phyloP scores from a whole-genome alignment of 164 flowering plant species.

The Echeveria elegans region DNA sequence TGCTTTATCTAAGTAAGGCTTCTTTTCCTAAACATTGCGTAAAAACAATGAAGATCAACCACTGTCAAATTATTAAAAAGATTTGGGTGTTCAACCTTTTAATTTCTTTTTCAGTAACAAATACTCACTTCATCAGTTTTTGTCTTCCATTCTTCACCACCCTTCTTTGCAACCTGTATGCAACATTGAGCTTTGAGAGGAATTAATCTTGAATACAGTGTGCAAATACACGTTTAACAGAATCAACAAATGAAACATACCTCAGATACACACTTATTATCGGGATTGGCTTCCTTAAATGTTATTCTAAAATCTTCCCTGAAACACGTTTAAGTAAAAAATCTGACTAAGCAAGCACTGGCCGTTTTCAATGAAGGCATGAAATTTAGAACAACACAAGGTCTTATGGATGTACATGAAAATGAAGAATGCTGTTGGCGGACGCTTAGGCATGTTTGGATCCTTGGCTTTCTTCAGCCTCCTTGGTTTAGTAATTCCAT shows the following conservation, averaged over 20 bases:
- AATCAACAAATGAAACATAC: slow-evolving; percentile 14
- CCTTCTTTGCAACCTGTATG: slow-evolving; percentile 65
- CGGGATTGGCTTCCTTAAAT: slow-evolving; percentile 65
- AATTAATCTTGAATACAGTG: too few species aligned
- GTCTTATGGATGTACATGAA: slow-evolving; percentile 56
- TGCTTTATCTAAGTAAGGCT: slow-evolving; percentile 52
- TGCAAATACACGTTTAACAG: too few species aligned
- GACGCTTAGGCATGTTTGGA: slow-evolving; percentile 75
- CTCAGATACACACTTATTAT: slow-evolving; percentile 42
- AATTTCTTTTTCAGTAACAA: background rate
- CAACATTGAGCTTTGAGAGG: too few species aligned
- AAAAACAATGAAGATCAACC: too few species aligned
- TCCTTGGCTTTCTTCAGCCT: slow-evolving; percentile 38
- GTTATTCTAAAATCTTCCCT: slow-evolving; percentile 85
- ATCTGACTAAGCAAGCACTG: background rate
- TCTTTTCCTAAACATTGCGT: slow-evolving; percentile 62
- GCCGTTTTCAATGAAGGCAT: background rate
- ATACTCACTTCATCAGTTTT: slow-evolving; percentile 60
- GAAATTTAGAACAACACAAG: background rate
- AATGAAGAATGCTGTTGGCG: slow-evolving; percentile 75
- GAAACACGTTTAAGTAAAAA: slow-evolving; percentile 4
- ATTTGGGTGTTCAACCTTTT: too few species aligned
- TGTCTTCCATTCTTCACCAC: slow-evolving; percentile 76
- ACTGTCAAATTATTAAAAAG: background rate
- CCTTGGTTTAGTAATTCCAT: slow-evolving; percentile 40